These are phyloP conservation scores for Bertia moriformis DNA, from an alignment of 2,329 filamentous ascomycete genomes.

Conservation along the genomic window DNA sequence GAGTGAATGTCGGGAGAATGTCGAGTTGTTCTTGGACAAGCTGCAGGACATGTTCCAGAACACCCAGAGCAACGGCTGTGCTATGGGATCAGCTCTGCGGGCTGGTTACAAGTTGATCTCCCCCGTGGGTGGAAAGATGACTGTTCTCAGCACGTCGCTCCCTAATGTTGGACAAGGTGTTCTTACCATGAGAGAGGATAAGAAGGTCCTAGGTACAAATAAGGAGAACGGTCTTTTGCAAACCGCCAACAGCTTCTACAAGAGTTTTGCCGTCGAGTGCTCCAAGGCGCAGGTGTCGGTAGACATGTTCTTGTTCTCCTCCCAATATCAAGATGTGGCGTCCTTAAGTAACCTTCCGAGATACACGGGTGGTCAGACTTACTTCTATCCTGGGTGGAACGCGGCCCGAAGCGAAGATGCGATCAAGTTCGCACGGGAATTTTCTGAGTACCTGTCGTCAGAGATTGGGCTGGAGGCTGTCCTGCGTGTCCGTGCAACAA, in stretches of 20 bases:
- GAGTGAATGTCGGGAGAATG: slow-evolving; percentile 74
- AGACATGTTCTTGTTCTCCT: slow-evolving; percentile 94
- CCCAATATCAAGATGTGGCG: slow-evolving; percentile 92
- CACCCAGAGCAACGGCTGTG: slow-evolving; percentile 77
- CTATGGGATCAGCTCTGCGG: slow-evolving; percentile 83
- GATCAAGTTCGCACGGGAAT: slow-evolving; percentile 93
- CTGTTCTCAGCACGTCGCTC: slow-evolving; percentile 75
- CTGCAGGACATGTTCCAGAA: slow-evolving; percentile 94
- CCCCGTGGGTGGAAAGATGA: slow-evolving; percentile 85
- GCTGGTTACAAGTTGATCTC: slow-evolving; percentile 94
- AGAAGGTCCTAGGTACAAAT: slow-evolving; percentile 83
- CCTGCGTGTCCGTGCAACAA: slow-evolving; percentile 85
- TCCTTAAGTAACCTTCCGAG: slow-evolving; percentile 87
- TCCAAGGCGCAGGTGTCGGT: slow-evolving; percentile 98
- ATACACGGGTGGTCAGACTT: slow-evolving; percentile 94
- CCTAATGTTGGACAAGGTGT: slow-evolving; percentile 83
- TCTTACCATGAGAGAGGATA: slow-evolving; percentile 87
- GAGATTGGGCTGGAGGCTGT: slow-evolving; percentile 95
- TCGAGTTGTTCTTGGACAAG: slow-evolving; percentile 80
- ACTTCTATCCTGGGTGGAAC: slow-evolving; percentile 97
- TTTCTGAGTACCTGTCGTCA: slow-evolving; percentile 89
- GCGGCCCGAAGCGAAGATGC: slow-evolving; percentile 86
- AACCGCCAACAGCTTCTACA: slow-evolving; percentile 92
- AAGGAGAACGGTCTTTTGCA: slow-evolving; percentile 81
- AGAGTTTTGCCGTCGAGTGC: slow-evolving; percentile 96